Percentiles rank a stretch among this genome's conserved stretches.
These are phyloP conservation scores for Brassica cretica DNA, from an alignment of 345 rosid species.

Conservation along the genomic window DNA sequence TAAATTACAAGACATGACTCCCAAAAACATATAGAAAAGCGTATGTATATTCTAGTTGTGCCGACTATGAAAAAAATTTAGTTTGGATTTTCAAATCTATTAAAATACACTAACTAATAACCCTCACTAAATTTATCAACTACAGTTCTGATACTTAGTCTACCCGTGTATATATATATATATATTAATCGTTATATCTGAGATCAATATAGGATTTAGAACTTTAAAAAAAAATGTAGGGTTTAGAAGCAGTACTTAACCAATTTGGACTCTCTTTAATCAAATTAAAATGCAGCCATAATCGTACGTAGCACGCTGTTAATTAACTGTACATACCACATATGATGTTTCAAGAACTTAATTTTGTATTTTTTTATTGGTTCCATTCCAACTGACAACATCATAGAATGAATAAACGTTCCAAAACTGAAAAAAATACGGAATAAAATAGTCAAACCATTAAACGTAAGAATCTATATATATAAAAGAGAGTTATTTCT, in stretches of 20 bases:
- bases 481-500: too few relatives aligned
- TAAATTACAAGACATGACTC: constrained; percentile 21
- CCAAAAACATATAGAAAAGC: constrained; percentile 19
- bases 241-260: not conserved
- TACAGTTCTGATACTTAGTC: not conserved
- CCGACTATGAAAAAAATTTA: not conserved
- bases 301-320: not conserved
- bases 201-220: not conserved
- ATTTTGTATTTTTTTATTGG: not conserved
- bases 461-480: not conserved
- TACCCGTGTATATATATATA: not conserved
- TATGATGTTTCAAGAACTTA: not conserved
- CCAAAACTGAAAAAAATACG: not conserved
- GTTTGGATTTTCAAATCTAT: too few relatives aligned
- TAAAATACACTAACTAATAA: too few relatives aligned
- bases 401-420: not conserved
- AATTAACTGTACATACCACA: not conserved
- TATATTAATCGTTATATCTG: not conserved
- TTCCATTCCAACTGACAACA: not conserved
- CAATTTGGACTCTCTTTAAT: not conserved
- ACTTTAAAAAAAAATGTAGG: not conserved
- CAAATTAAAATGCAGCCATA: not conserved
- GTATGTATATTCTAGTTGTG: constrained; percentile 9
- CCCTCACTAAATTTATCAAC: not conserved
- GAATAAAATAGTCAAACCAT: not conserved